Evolutionary conservation across 202 grass and related monocot genomes (phyloP).

Genomic region (Dendrocalamus latiflorus): DNA sequence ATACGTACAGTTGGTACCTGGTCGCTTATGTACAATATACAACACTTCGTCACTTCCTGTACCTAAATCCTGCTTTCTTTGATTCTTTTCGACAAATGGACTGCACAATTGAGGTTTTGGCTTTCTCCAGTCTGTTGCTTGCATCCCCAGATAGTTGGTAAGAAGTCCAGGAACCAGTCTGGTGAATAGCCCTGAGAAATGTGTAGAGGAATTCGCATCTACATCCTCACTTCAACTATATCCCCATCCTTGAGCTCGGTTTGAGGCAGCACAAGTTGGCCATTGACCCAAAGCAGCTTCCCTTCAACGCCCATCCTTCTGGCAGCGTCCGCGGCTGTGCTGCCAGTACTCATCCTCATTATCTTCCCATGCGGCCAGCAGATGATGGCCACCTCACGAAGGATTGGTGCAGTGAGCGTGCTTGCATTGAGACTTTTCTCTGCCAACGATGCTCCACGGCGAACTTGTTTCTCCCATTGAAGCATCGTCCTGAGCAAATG

Average conservation of each 20-base stretch:
- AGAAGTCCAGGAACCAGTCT: neutral
- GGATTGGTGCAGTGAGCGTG: conserved; percentile 28
- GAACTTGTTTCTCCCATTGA: conserved; percentile 89
- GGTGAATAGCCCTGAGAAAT: conserved; percentile 4
- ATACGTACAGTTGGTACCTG: conserved; percentile 14
- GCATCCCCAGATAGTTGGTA: neutral
- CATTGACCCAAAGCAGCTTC: conserved; percentile 74
- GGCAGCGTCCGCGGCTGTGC: conserved; percentile 83
- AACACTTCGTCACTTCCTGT: neutral
- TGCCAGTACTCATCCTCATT: conserved; percentile 81
- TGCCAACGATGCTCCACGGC: conserved; percentile 37
- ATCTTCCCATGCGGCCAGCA: conserved; percentile 85
- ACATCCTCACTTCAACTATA: conserved; percentile 92
- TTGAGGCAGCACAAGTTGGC: conserved; percentile 67
- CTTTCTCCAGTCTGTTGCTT: neutral
- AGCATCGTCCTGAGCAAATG: conserved; percentile 89
- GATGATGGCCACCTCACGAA: conserved; percentile 79
- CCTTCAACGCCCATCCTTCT: conserved; percentile 87
- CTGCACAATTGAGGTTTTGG: conserved; percentile 46
- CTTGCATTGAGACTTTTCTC: conserved; percentile 47
- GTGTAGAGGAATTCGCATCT: conserved; percentile 12
- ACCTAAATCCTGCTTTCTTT: conserved; percentile 7
- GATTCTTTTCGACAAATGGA: conserved; percentile 38
- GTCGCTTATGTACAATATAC: conserved; percentile 35
- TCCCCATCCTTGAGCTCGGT: conserved; percentile 90